Percentiles rank a stretch among this genome's conserved stretches.
Evolutionary conservation across 768 basidiomycete genomes (phyloP).

Genomic region (Kockovaella imperatae): DNA sequence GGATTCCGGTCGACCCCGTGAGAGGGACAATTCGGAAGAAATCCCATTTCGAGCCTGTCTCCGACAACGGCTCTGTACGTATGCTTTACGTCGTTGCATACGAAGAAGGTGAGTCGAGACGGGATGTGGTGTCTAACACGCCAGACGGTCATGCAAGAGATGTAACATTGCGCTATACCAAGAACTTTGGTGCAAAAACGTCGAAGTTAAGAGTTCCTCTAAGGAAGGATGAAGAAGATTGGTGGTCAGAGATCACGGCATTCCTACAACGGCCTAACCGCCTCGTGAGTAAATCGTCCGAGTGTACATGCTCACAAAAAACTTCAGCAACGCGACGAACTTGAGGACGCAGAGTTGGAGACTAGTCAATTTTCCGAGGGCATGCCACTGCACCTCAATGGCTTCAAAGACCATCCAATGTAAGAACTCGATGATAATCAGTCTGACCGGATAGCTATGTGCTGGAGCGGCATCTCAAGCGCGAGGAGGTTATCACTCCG

Average conservation of each 20-base stretch:
- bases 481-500: constrained; percentile 76
- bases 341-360: constrained; percentile 84
- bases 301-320: background rate
- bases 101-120: constrained; percentile 57
- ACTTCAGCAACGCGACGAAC: constrained; percentile 74
- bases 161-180: constrained; percentile 82
- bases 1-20: constrained; percentile 88
- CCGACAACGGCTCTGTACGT: constrained; percentile 58
- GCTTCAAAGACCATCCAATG: constrained; percentile 95
- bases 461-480: constrained; percentile 75
- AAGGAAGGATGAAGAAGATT: constrained; percentile 60
- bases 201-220: constrained; percentile 42
- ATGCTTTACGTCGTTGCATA: constrained; percentile 89
- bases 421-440: constrained; percentile 44
- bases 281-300: constrained; percentile 59
- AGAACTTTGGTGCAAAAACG: constrained; percentile 65
- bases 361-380: constrained; percentile 70
- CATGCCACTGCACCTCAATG: constrained; percentile 82
- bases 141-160: constrained; percentile 79
- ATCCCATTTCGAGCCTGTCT: constrained; percentile 67
- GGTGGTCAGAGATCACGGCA: constrained; percentile 72
- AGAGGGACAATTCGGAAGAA: constrained; percentile 71
- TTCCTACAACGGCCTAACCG: constrained; percentile 67
- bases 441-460: constrained; percentile 57
- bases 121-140: background rate